Base-by-base conservation (phyloP, 768 basidiomycete genomes). In the Roridomyces roridus region DNA sequence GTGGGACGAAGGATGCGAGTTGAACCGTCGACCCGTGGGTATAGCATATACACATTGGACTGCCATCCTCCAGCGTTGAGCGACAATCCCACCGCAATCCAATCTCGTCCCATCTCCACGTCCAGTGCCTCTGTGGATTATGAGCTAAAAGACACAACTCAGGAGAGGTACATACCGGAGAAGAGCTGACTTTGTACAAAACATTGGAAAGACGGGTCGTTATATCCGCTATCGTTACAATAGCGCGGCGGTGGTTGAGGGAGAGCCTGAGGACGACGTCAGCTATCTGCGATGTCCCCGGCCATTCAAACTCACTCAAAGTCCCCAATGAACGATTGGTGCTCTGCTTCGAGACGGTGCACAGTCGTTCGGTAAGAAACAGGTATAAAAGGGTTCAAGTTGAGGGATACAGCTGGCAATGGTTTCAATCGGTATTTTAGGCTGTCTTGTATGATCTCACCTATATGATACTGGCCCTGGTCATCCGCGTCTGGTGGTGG, bases 61-160 rank as follows among this genome's bases (percentile, higher is more conserved):
- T 79, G 17, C 81, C 80, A 49, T 82, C 79, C 28, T 79, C 77
- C 3, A 80, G 68, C 1, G 68, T 72, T 2, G 70, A 68, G 0
- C 77, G 73, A 61, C 79, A 81, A 55, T 82, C 79, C 81, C 81
- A 82, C 24, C 73, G 76, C 4, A 82, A 51, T 7, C 68, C 59
- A n/a, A 74, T 67, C 14, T 68, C 64, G 17, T 62, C 66, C 41
- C 75, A 70, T 20, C 65, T 64, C 80, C 81, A 82, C 45, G 68
- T 68, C 66, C 77, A 81, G 51, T 76, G 73, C 46, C 72, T 68
- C 79, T 75, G n/a, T 26, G 14, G 12, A 40, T 20, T 9, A 34
- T 21, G 8, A 17, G 24, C n/a, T 40, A 18, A 21, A 51, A 21
- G 4, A 41, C 31, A 14, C 15, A 31, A 17, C 34, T 28, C 8